Conservation (phyloP, 2,329 filamentous ascomycete genomes). For the Pezicula neosporulosa region DNA sequence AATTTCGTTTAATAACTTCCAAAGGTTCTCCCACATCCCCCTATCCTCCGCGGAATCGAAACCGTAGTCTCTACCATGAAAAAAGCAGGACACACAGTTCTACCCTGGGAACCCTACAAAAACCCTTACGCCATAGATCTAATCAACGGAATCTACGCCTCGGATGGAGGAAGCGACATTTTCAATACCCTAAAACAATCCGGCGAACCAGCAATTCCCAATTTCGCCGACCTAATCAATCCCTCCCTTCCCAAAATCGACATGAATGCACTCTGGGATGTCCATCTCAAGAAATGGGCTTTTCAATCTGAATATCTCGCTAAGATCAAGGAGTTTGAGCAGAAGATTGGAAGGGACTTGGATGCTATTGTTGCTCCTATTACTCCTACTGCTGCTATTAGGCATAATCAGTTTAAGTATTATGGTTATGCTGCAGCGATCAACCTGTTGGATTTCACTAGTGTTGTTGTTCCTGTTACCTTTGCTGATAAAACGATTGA, state of each 20-base stretch:
- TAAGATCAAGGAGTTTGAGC: constrained; percentile 23
- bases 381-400: constrained; percentile 28
- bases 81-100: constrained; percentile 30
- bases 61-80: constrained; percentile 27
- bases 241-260: constrained; percentile 14
- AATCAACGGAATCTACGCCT: constrained; percentile 21
- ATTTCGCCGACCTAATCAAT: constrained; percentile 22
- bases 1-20: not conserved
- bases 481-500: constrained; percentile 37
- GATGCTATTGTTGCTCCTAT: constrained; percentile 30
- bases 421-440: constrained; percentile 21
- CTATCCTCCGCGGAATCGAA: constrained; percentile 29
- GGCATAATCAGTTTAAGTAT: constrained; percentile 21
- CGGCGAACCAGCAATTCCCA: constrained; percentile 34
- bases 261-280: constrained; percentile 20
- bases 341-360: constrained; percentile 23
- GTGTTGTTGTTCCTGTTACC: constrained; percentile 39
- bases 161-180: constrained; percentile 22
- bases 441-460: constrained; percentile 29
- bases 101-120: constrained; percentile 30
- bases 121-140: constrained; percentile 26
- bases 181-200: constrained; percentile 15
- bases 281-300: constrained; percentile 20
- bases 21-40: constrained; percentile 32
- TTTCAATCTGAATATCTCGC: constrained; percentile 31